Evolutionary conservation across 306 rosid species (phyloP).

Genomic region (Dryas octopetala): DNA sequence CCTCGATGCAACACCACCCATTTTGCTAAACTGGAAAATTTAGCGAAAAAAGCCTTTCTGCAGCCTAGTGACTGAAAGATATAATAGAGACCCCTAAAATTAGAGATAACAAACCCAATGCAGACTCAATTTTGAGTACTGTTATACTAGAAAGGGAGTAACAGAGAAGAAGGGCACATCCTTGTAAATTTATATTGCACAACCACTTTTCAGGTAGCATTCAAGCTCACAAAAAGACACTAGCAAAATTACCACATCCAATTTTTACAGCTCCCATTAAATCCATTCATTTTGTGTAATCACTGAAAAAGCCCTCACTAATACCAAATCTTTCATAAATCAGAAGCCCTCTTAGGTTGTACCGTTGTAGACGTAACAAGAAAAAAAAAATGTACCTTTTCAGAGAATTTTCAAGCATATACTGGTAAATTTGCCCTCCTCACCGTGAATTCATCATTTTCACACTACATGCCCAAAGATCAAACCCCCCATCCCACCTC

Average conservation of each 20-base stretch:
- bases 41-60: background rate
- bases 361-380: background rate
- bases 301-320: background rate
- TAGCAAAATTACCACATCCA: constrained; percentile 3
- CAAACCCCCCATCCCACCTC: constrained; percentile 13
- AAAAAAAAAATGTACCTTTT: constrained; percentile 7
- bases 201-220: background rate
- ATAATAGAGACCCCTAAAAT: background rate
- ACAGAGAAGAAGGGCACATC: background rate
- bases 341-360: background rate
- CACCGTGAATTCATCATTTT: background rate
- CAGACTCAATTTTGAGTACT: background rate
- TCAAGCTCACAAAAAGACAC: background rate
- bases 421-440: background rate
- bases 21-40: constrained; percentile 19
- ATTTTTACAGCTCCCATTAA: background rate
- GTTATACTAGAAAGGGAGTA: background rate
- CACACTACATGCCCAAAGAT: background rate
- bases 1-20: constrained; percentile 86
- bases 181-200: background rate
- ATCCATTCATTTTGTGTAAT: background rate
- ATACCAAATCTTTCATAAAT: background rate
- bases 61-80: background rate
- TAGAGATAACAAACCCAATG: background rate
- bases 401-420: constrained; percentile 5